These are phyloP conservation scores for Buxus sempervirens DNA, from an alignment of 164 flowering plant species.

Conservation along the genomic window DNA sequence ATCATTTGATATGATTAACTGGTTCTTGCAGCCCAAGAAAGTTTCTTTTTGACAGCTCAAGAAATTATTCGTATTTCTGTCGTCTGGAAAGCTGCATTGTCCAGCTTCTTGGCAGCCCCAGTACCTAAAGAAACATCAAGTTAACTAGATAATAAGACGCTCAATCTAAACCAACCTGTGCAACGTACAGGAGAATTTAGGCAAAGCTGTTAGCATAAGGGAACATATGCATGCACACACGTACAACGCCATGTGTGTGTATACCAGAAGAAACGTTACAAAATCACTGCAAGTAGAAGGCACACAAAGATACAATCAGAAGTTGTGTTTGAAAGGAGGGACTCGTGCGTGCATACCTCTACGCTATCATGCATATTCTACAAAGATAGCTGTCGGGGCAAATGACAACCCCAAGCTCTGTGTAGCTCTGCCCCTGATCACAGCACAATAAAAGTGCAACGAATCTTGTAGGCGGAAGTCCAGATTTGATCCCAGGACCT, in stretches of 20 bases:
- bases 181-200: no score
- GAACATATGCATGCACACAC: not conserved
- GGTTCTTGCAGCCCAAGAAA: constrained; percentile 96
- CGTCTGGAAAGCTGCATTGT: constrained; percentile 47
- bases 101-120: constrained; percentile 80
- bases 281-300: no score
- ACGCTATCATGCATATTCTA: no score
- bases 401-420: no score
- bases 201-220: not conserved
- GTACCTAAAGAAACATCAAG: constrained; percentile 42
- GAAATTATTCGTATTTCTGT: constrained; percentile 65
- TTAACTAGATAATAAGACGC: constrained; percentile 3
- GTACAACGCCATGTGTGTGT: not conserved
- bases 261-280: not conserved
- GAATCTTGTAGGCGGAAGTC: no score
- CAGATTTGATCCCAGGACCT: no score
- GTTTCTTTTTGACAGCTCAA: constrained; percentile 54
- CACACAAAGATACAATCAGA: no score
- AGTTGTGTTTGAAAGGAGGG: not conserved
- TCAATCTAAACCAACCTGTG: constrained; percentile 18
- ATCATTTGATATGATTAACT: not conserved
- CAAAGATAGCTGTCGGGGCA: no score
- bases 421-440: no score
- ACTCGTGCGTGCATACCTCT: no score
- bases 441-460: no score